Percentiles rank a stretch among this genome's conserved stretches.
These are phyloP conservation scores for Amoeboradix gromovi DNA, from an alignment of 371 early-diverging fungal genomes.

Conservation along the genomic window DNA sequence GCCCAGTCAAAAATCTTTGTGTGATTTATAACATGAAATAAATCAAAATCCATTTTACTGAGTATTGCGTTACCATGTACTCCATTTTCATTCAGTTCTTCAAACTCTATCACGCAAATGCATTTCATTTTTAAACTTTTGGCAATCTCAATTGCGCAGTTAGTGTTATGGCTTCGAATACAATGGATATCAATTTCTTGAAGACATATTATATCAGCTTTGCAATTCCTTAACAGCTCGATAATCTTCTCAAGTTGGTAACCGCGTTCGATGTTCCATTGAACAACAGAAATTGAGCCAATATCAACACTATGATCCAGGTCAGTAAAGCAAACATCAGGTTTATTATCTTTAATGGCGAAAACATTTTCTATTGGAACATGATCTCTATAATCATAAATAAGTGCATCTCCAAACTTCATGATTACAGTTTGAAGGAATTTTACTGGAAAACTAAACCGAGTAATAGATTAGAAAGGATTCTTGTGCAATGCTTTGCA, in stretches of 20 bases:
- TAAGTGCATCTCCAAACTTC: neutral
- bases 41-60: slow-evolving; percentile 28
- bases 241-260: neutral
- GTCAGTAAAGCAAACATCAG: neutral
- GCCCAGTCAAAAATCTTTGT: slow-evolving; percentile 43
- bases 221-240: neutral
- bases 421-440: too few relatives aligned
- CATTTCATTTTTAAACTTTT: slow-evolving; percentile 23
- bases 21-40: slow-evolving; percentile 27
- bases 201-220: slow-evolving; percentile 28
- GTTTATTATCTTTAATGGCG: neutral
- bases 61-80: slow-evolving; percentile 54
- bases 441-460: too few relatives aligned
- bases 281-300: neutral
- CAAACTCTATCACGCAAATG: slow-evolving; percentile 40
- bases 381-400: neutral
- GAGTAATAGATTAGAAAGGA: too few relatives aligned
- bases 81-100: slow-evolving; percentile 43
- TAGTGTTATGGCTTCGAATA: slow-evolving; percentile 23
- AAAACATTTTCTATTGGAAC: neutral
- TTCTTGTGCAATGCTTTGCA: too few relatives aligned
- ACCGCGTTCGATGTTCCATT: neutral
- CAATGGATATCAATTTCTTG: slow-evolving; percentile 29
- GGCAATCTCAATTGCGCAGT: slow-evolving; percentile 29
- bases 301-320: neutral